Conservation (phyloP, 2,329 filamentous ascomycete species). For the Rhynchosporium agropyri region DNA sequence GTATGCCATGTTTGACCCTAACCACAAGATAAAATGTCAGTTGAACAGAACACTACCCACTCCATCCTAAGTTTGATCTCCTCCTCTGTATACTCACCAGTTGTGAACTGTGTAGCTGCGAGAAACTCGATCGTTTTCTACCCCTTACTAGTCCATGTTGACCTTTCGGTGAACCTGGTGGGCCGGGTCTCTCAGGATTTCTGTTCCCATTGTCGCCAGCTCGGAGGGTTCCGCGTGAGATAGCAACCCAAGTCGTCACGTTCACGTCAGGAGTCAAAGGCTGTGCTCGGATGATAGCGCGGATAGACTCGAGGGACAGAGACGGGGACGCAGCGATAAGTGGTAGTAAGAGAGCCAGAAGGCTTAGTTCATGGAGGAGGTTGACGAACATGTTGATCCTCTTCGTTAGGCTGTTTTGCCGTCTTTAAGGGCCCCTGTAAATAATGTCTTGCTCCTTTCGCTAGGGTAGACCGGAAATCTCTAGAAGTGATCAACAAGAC, state of each 20-base stretch:
- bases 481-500: neutral
- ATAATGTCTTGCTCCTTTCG: no score
- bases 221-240: neutral
- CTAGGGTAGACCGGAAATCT: neutral
- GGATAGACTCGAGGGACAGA: no score
- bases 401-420: no score
- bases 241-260: slow-evolving; percentile 5
- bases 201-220: no score
- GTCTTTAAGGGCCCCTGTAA: no score
- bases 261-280: slow-evolving; percentile 12
- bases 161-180: no score
- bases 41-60: neutral
- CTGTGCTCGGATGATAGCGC: neutral
- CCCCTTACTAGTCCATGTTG: no score
- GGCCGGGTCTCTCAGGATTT: no score
- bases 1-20: slow-evolving; percentile 13
- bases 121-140: no score
- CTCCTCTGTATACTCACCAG: neutral
- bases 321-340: neutral
- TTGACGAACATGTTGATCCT: no score
- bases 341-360: neutral
- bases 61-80: no score
- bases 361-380: neutral
- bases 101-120: neutral
- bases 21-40: neutral